A percentile compares a stretch with the other conserved stretches of the same genome.
Evolutionary conservation across 192 early-diverging fungal species (phyloP).

Genomic region (Entomortierella beljakovae): DNA sequence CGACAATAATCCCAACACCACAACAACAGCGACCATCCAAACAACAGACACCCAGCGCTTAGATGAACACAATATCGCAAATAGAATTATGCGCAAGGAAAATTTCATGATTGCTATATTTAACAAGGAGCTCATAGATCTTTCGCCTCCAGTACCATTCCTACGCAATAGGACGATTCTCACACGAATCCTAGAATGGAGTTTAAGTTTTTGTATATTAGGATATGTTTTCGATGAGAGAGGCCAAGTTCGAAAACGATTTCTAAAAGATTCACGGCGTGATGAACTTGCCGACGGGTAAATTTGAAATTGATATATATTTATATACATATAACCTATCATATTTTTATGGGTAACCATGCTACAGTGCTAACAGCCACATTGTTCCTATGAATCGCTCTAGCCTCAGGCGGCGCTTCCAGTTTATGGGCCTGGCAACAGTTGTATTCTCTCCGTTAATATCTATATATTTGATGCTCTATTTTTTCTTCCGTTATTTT

Average conservation of each 20-base stretch:
- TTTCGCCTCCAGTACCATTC: constrained; percentile 76
- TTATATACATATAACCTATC: too few relatives aligned
- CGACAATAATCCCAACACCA: constrained; percentile 70
- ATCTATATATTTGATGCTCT: constrained; percentile 79
- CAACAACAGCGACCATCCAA: constrained; percentile 44
- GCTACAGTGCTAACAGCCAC: neutral
- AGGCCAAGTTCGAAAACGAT: constrained; percentile 84
- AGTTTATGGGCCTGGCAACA: constrained; percentile 89
- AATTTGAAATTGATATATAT: neutral
- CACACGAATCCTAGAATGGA: constrained; percentile 94
- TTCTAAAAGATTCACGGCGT: constrained; percentile 79
- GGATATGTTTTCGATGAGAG: constrained; percentile 91
- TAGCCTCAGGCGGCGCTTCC: constrained; percentile 81
- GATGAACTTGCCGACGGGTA: constrained; percentile 76
- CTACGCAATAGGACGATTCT: constrained; percentile 71
- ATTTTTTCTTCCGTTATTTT: constrained; percentile 94
- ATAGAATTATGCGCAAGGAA: constrained; percentile 96
- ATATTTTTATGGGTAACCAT: too few relatives aligned
- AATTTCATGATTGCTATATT: constrained; percentile 98
- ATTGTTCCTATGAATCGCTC: neutral
- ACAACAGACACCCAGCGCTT: constrained; percentile 66
- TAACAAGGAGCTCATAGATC: constrained; percentile 90
- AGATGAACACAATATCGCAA: constrained; percentile 82
- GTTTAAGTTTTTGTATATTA: constrained; percentile 86
- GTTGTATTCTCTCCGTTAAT: constrained; percentile 90